Base-by-base conservation (phyloP, 805 yeast genomes). In the Saturnispora saitoi region DNA sequence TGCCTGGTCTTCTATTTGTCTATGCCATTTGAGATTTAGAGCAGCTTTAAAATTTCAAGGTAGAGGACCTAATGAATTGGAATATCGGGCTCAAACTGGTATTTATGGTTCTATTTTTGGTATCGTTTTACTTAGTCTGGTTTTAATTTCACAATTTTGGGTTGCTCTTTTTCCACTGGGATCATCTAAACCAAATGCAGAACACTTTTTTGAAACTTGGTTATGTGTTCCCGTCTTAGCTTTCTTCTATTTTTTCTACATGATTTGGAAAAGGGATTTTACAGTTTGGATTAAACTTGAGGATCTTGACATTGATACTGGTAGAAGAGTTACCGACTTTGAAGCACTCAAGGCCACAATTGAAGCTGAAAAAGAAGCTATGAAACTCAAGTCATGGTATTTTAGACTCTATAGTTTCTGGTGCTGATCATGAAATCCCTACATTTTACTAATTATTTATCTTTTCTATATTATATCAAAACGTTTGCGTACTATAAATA, bases 71-170 rank as follows among this genome's bases (percentile, higher is more conserved):
- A 78, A 76, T 49, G 93, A 86, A 64, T 69, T 86, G 45, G 72
- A 82, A 0, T 87, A 78, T 66, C 71, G 70, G 42, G 75, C 95
- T 4, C 83, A 79, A 50, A 69, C 75, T 38, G 95, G 95, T 55
- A 65, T 81, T 31, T 67, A 61, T 55, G 95, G 95, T 40, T 81
- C 95, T 1, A 62, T 61, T 51, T 76, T 74, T 60, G 95, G 93
- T 47, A 58, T 76, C 14, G 51, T 66, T 26, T 66, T 88, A 59
- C 80, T 80, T 62, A 36, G 73, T 24, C 62, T 83, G 49, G 80
- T 86, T 52, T 70, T 88, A 51, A 68, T 77, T 48, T 86, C 88
- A 30, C 90, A 85, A 67, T 85, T 87, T 71, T 86, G 90, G 87
- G 73, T 82, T 50, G 90, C 93, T 4, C 67, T 84, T 37, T 86